Conservation (phyloP, 148 eudicot species). For the Nepenthes mirabilis region DNA sequence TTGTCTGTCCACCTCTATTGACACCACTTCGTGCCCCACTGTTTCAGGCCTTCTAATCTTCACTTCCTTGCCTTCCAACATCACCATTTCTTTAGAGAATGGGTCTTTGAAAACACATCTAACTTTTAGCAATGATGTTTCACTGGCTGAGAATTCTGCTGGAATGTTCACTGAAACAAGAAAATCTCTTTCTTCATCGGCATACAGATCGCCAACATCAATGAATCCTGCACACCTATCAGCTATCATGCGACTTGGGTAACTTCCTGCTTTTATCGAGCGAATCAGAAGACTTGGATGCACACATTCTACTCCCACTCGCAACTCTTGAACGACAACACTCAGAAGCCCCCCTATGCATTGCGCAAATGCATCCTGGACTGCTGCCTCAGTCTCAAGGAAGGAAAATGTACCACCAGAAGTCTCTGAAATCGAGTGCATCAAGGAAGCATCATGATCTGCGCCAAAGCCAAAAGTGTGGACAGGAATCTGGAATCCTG, state of each 20-base stretch:
- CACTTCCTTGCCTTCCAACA: conserved; percentile 34
- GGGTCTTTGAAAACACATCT: conserved; percentile 49
- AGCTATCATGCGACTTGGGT: conserved; percentile 19
- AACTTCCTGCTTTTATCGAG: conserved; percentile 64
- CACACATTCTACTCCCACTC: conserved; percentile 38
- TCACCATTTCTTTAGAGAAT: conserved; percentile 27
- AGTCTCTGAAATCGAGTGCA: conserved; percentile 69
- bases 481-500: conserved; percentile 54
- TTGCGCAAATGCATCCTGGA: conserved; percentile 88
- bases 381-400: conserved; percentile 64
- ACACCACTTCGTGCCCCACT: conserved; percentile 22
- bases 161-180: conserved; percentile 60
- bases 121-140: conserved; percentile 43
- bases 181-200: conserved; percentile 79
- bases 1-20: conserved; percentile 77
- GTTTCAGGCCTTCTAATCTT: conserved; percentile 36
- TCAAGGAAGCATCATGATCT: conserved; percentile 64
- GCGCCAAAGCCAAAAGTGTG: conserved; percentile 80
- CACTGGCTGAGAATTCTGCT: conserved; percentile 9
- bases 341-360: conserved; percentile 89
- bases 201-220: conserved; percentile 67
- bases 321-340: conserved; percentile 64
- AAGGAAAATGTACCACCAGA: conserved; percentile 92
- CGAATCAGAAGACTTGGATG: conserved; percentile 25
- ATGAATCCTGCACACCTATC: conserved; percentile 36